Evolutionary conservation across 495 filamentous ascomycete species (phyloP).

Genomic region (Aspergillus panamensis): DNA sequence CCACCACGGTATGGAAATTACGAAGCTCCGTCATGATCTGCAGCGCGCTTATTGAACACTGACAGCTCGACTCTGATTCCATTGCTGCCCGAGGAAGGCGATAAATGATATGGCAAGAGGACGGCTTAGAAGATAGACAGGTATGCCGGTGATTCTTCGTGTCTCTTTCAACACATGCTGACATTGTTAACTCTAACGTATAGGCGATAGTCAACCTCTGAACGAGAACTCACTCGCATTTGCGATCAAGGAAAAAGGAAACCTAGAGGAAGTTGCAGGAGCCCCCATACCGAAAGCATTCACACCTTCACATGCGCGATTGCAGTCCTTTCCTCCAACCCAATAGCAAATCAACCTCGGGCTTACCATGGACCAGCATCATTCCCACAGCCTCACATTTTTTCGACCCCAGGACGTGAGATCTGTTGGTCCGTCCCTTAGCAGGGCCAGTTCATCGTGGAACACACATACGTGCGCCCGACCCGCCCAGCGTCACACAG

Average conservation of each 20-base stretch:
- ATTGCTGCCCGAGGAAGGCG: conserved; percentile 5
- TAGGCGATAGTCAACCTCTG: conserved; percentile 4
- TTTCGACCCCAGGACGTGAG: conserved; percentile 1
- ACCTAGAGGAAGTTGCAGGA: conserved; percentile 9
- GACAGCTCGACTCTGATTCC: conserved; percentile 21
- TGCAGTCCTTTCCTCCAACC: not conserved
- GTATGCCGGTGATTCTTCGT: not conserved
- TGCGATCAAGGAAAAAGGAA: not conserved
- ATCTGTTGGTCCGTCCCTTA: conserved; percentile 15
- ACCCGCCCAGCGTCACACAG: conserved; percentile 19
- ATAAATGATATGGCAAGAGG: not conserved
- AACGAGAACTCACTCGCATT: not conserved
- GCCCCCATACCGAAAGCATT: not conserved
- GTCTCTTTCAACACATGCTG: not conserved
- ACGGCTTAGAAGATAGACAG: not conserved
- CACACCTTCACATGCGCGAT: conserved; percentile 14
- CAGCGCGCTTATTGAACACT: conserved; percentile 25
- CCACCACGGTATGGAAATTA: conserved; percentile 27
- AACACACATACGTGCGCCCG: conserved; percentile 10
- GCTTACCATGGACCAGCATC: conserved; percentile 4
- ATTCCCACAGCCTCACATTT: conserved; percentile 22
- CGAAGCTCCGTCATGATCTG: conserved; percentile 29
- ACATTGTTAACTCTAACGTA: conserved; percentile 9
- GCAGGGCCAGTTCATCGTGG: conserved; percentile 17
- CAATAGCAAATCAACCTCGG: conserved; percentile 12